phyloP scores from a whole-genome alignment of 2,329 filamentous ascomycete species.

The Ophiostoma himal-ulmi region DNA sequence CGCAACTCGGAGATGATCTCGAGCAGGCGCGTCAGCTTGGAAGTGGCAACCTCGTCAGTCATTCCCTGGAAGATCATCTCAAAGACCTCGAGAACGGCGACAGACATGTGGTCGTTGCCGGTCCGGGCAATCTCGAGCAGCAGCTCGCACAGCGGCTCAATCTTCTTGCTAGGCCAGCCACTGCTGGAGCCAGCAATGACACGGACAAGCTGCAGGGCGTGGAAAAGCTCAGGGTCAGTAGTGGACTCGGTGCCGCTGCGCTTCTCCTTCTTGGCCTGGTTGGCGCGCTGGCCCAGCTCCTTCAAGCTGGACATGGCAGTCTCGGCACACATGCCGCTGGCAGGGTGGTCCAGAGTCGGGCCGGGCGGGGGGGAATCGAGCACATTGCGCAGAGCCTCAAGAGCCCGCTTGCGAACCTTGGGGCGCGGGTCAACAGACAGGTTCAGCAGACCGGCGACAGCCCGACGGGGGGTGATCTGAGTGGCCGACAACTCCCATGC shows the following conservation, averaged over 20 bases:
- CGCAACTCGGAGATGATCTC: constrained; percentile 89
- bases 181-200: constrained; percentile 79
- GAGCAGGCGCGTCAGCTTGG: constrained; percentile 81
- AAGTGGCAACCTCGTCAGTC: constrained; percentile 78
- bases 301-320: constrained; percentile 75
- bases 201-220: constrained; percentile 87
- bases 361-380: constrained; percentile 82
- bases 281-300: constrained; percentile 61
- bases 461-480: constrained; percentile 78
- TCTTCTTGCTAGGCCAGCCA: constrained; percentile 95
- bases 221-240: constrained; percentile 82
- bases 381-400: constrained; percentile 79
- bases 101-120: constrained; percentile 91
- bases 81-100: constrained; percentile 94
- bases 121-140: constrained; percentile 82
- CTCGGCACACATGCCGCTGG: constrained; percentile 92
- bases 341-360: constrained; percentile 88
- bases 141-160: constrained; percentile 84
- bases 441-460: constrained; percentile 77
- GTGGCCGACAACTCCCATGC: constrained; percentile 83
- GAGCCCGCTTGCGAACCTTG: constrained; percentile 88
- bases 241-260: constrained; percentile 46
- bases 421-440: constrained; percentile 81
- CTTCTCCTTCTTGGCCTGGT: constrained; percentile 62
- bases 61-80: constrained; percentile 94